A percentile compares a stretch with the other conserved stretches of the same genome.
phyloP scores from a whole-genome alignment of 2,329 filamentous ascomycete species.

The Westerdykella aurantiaca region DNA sequence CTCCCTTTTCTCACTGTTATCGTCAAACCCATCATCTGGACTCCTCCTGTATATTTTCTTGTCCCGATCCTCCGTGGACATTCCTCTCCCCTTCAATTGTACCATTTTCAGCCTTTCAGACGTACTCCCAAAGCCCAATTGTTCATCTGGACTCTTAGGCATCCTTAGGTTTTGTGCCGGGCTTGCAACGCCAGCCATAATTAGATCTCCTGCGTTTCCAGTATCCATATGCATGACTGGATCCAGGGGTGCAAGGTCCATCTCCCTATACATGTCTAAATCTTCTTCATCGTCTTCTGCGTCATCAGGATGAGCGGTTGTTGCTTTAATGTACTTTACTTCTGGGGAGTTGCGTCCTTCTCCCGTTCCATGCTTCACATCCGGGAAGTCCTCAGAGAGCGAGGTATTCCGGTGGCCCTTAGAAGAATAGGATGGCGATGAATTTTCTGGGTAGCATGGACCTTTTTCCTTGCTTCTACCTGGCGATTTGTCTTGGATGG shows the following conservation, averaged over 20 bases:
- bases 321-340: too few relatives aligned
- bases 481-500: too few relatives aligned
- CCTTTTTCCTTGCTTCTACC: too few relatives aligned
- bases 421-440: slow-evolving; percentile 1
- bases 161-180: neutral
- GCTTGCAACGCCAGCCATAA: slow-evolving; percentile 8
- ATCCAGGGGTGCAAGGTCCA: slow-evolving; percentile 20
- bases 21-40: too few relatives aligned
- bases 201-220: slow-evolving; percentile 11
- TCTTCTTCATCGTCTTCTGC: slow-evolving; percentile 4
- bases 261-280: slow-evolving; percentile 12
- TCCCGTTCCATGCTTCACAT: slow-evolving; percentile 10
- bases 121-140: too few relatives aligned
- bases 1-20: too few relatives aligned
- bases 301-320: too few relatives aligned
- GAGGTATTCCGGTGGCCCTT: slow-evolving; percentile 18
- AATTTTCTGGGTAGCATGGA: slow-evolving; percentile 5
- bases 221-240: slow-evolving; percentile 9
- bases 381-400: slow-evolving; percentile 15
- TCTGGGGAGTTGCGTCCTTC: neutral
- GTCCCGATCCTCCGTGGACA: too few relatives aligned
- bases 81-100: too few relatives aligned
- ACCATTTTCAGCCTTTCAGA: too few relatives aligned
- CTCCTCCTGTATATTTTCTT: too few relatives aligned
- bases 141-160: too few relatives aligned